These are phyloP conservation scores for Alternaria ethzedia DNA, from an alignment of 2,329 filamentous ascomycete genomes.

Conservation along the genomic window DNA sequence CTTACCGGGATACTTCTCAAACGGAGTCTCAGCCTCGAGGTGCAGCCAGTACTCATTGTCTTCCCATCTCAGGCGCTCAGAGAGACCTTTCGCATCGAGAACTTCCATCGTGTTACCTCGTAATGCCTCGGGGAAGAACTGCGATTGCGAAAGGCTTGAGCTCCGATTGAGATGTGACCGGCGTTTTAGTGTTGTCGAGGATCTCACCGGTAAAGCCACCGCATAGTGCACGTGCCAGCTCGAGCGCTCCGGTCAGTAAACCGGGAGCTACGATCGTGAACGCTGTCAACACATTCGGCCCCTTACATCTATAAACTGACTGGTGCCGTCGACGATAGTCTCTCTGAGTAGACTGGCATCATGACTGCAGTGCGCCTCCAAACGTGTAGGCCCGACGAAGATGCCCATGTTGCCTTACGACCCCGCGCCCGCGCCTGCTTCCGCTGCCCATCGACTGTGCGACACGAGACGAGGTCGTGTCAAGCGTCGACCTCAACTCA, in stretches of 20 bases:
- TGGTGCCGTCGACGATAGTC: background rate
- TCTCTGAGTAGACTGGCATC: background rate
- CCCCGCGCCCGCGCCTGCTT: slow-evolving; percentile 14
- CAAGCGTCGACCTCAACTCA: slow-evolving; percentile 1
- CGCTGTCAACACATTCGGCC: slow-evolving; percentile 1
- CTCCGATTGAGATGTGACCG: slow-evolving; percentile 9
- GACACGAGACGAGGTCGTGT: slow-evolving; percentile 1
- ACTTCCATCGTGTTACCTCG: slow-evolving; percentile 29
- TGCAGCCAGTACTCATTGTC: slow-evolving; percentile 45
- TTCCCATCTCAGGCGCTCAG: slow-evolving; percentile 35
- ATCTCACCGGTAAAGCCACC: slow-evolving; percentile 21
- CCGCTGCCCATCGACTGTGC: background rate
- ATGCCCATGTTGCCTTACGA: background rate
- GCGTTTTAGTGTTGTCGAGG: slow-evolving; percentile 18
- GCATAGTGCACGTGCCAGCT: slow-evolving; percentile 4
- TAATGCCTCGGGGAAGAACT: slow-evolving; percentile 14
- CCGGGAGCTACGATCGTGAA: background rate
- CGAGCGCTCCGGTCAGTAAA: slow-evolving; percentile 14
- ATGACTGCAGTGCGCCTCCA: background rate
- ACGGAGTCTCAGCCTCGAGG: slow-evolving; percentile 36
- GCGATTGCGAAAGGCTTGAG: slow-evolving; percentile 13
- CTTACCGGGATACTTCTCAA: slow-evolving; percentile 51
- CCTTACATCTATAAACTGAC: background rate
- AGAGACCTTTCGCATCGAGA: slow-evolving; percentile 36
- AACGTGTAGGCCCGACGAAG: background rate